Conservation (phyloP, 2,329 filamentous ascomycete species). For the Trichoderma simmonsii region DNA sequence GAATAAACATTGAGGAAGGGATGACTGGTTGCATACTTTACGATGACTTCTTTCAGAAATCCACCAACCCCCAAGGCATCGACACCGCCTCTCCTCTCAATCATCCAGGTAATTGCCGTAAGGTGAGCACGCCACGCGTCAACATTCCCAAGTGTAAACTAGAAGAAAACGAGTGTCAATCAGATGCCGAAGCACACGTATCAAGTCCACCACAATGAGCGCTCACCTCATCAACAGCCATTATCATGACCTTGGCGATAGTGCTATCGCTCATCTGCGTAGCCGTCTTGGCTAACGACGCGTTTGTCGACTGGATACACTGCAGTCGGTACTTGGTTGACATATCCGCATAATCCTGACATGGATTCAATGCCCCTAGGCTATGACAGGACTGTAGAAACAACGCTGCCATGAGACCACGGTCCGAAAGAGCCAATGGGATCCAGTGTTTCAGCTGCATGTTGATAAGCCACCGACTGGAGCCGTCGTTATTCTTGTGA, state of each 20-base stretch:
- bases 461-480: not conserved
- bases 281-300: not conserved
- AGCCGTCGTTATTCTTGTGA: not conserved
- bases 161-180: fast-evolving
- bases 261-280: not conserved
- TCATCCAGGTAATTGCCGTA: not conserved
- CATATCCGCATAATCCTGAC: not conserved
- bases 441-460: not conserved
- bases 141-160: not conserved
- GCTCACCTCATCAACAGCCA: not conserved
- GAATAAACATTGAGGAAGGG: fast-evolving
- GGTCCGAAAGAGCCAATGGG: not conserved
- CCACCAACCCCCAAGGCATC: not conserved
- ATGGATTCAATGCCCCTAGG: not conserved
- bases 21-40: not conserved
- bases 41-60: not conserved
- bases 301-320: not conserved
- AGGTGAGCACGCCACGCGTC: not conserved
- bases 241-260: not conserved
- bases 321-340: not conserved
- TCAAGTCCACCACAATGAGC: fast-evolving
- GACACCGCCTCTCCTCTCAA: not conserved
- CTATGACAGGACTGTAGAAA: not conserved
- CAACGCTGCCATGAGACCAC: not conserved
- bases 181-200: fast-evolving